A percentile compares a stretch with the other conserved stretches of the same genome.
Evolutionary conservation across 495 filamentous ascomycete genomes (phyloP).

Genomic region (Tuber calosporum): DNA sequence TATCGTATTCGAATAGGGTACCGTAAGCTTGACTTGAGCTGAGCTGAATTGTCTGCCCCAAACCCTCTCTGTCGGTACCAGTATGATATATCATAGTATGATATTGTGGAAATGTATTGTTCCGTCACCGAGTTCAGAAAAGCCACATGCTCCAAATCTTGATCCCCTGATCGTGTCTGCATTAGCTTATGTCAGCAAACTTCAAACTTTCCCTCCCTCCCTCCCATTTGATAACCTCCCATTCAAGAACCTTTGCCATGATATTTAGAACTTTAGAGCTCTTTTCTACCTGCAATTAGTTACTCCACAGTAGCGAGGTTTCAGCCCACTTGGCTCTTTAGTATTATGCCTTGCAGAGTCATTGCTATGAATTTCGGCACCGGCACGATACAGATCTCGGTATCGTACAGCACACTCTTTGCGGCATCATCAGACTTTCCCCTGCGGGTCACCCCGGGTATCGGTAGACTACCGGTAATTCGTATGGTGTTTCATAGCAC

Average conservation of each 20-base stretch:
- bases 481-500: neutral
- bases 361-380: neutral
- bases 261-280: neutral
- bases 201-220: neutral
- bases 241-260: neutral
- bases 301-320: neutral
- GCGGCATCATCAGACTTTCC: neutral
- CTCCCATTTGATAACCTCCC: neutral
- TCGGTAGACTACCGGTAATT: neutral
- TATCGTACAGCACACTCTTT: neutral
- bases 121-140: neutral
- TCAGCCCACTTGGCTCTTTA: neutral
- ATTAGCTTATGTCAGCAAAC: neutral
- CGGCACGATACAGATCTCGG: neutral
- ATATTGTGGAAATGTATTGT: too few species aligned
- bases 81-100: too few species aligned
- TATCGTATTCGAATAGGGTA: neutral
- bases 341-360: neutral
- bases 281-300: neutral
- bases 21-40: neutral
- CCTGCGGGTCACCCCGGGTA: neutral
- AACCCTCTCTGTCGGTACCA: too few species aligned
- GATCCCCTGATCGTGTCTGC: neutral
- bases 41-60: neutral
- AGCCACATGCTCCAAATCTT: neutral